phyloP scores from a whole-genome alignment of 805 yeast species.

The Pichia membranifaciens region DNA sequence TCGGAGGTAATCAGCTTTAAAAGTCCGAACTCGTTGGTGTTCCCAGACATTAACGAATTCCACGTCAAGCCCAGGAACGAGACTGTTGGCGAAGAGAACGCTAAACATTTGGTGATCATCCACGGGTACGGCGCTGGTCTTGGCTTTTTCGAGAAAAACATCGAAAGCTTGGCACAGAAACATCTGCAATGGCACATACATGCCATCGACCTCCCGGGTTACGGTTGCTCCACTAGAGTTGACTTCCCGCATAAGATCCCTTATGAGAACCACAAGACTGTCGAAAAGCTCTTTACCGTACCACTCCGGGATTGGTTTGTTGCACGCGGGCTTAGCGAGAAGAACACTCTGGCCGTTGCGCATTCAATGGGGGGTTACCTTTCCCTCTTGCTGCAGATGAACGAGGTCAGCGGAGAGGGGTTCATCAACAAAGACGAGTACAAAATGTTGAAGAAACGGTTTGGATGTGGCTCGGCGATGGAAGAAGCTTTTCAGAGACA shows the following conservation, averaged over 20 bases:
- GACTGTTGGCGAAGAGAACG: conserved; percentile 14
- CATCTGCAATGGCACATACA: conserved; percentile 64
- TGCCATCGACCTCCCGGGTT: conserved; percentile 84
- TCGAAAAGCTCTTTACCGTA: conserved; percentile 60
- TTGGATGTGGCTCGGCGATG: background rate
- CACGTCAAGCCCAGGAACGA: conserved; percentile 40
- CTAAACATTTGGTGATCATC: conserved; percentile 58
- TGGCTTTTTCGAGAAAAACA: conserved; percentile 72
- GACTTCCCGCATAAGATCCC: conserved; percentile 42
- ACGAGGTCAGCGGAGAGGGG: conserved; percentile 11
- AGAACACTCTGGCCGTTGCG: conserved; percentile 58
- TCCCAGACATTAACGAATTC: conserved; percentile 71
- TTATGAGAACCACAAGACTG: conserved; percentile 36
- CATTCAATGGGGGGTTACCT: conserved; percentile 94
- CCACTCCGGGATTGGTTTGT: conserved; percentile 61
- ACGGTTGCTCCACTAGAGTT: conserved; percentile 85
- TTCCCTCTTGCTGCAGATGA: conserved; percentile 46
- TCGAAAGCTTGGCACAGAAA: conserved; percentile 33
- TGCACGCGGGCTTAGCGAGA: conserved; percentile 31
- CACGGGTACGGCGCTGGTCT: conserved; percentile 95
- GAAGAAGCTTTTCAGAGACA: conserved; percentile 6
- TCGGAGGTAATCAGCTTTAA: conserved; percentile 49
- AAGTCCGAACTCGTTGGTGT: conserved; percentile 32
- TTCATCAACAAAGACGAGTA: conserved; percentile 11
- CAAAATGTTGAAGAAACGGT: conserved; percentile 7